Evolutionary conservation across 1,284 basidiomycete genomes (phyloP), one percentile per base, ranked within the genome.

Genomic region (Ceratobasidium sp.): DNA sequence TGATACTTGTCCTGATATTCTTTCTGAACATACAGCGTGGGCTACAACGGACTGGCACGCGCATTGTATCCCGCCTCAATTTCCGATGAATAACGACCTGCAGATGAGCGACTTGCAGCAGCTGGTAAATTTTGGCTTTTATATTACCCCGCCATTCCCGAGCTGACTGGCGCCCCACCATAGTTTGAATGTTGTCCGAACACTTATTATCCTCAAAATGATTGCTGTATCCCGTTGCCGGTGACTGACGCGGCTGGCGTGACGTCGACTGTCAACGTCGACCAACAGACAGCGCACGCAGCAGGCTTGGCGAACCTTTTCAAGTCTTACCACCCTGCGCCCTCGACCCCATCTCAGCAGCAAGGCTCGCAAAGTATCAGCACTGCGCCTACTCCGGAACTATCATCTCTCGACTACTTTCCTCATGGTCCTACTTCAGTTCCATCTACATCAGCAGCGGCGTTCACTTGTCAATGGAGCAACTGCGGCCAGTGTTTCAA

Each of bases 401-500:
- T 72, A 33, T 72, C 57, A 5, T 57, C 67, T 8, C n/a, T 54
- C 2, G 57, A 60, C 22, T 59, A 50, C 41, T 72, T 72, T 45
- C 67, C 67, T 36, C 67, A 22, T 5, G 59, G 36, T 31, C n/a
- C n/a, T n/a, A n/a, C 45, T 4, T 57, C 66, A 2, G 66, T 31
- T 7, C 66, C 66, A 4, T 69, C 66, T 4, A 57, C 66, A 14
- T 69, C 66, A 9, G 33, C 66, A 33, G 51, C 66, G 5, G 45
- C 54, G 1, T 78, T 76, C 59, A 44, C 59, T 11, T 86, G 85
- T 75, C 83, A 84, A 73, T 86, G 85, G 85, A 80, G 82, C 41
- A 83, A 83, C 73, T 86, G 85, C 78, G 82, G 84, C 62, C 78
- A 81, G 11, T 78, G 81, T 7, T 86, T 86, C 76, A 76, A 79